Conservation (phyloP, 371 early-diverging fungal genomes). For the Dinochytrium kinnereticum region DNA sequence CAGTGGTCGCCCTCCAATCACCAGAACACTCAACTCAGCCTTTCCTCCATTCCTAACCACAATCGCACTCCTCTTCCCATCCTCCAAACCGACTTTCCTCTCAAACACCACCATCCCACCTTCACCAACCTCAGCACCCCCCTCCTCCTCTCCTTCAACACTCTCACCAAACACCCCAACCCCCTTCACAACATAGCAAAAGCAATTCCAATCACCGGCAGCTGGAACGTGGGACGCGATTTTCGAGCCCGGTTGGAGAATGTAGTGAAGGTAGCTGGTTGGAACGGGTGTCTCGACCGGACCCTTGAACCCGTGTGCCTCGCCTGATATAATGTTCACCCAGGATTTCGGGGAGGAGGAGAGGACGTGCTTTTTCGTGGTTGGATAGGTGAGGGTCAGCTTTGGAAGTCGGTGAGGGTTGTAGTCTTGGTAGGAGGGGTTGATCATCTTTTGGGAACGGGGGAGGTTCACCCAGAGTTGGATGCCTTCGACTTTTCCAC, state of each 20-base stretch:
- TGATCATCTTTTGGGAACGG: constrained; percentile 69
- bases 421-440: constrained; percentile 72
- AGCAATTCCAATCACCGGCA: constrained; percentile 18
- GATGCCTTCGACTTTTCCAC: constrained; percentile 43
- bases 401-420: constrained; percentile 17
- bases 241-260: constrained; percentile 51
- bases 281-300: constrained; percentile 67
- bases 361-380: background rate
- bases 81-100: background rate
- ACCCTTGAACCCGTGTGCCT: constrained; percentile 62
- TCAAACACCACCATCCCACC: constrained; percentile 21
- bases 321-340: constrained; percentile 75
- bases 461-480: constrained; percentile 85
- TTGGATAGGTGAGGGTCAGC: constrained; percentile 31
- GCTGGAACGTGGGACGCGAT: constrained; percentile 22
- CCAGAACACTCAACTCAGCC: constrained; percentile 21
- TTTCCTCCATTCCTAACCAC: constrained; percentile 14
- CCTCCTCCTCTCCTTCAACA: constrained; percentile 1
- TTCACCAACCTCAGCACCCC: background rate
- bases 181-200: constrained; percentile 15
- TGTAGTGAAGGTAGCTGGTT: constrained; percentile 69
- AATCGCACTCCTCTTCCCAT: background rate
- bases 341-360: constrained; percentile 52
- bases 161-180: constrained; percentile 15
- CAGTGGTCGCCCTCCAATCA: constrained; percentile 36